Evolutionary conservation across 495 filamentous ascomycete species (phyloP).

Genomic region (Penicillium bovifimosum): DNA sequence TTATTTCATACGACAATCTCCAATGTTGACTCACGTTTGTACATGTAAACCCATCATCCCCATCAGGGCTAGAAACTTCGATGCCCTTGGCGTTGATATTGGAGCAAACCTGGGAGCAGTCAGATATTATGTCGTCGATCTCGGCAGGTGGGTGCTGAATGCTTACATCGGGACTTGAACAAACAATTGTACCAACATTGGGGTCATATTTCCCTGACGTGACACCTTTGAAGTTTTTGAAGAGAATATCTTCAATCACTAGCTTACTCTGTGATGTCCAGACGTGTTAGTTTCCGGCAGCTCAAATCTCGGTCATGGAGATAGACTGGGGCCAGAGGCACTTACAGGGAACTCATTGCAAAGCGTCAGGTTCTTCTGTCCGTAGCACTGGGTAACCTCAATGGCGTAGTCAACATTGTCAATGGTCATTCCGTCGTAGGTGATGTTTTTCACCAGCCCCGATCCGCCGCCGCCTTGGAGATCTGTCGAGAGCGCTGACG

Average conservation of each 20-base stretch:
- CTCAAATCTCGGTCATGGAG: background rate
- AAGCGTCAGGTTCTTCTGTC: constrained; percentile 55
- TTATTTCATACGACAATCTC: background rate
- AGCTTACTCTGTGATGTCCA: constrained; percentile 38
- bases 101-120: constrained; percentile 40
- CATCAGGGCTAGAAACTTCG: constrained; percentile 46
- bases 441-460: constrained; percentile 51
- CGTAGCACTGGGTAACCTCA: constrained; percentile 62
- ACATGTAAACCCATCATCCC: constrained; percentile 47
- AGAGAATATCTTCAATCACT: constrained; percentile 51
- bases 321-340: background rate
- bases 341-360: constrained; percentile 51
- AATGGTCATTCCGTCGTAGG: constrained; percentile 50
- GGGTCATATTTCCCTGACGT: constrained; percentile 49
- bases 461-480: constrained; percentile 57
- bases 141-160: too few species aligned
- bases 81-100: constrained; percentile 49
- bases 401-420: constrained; percentile 60
- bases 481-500: constrained; percentile 46
- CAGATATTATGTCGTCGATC: background rate
- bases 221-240: constrained; percentile 50
- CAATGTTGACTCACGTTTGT: constrained; percentile 39
- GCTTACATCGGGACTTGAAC: constrained; percentile 46
- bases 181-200: constrained; percentile 51
- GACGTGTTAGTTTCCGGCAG: background rate